Conservation (phyloP, 352 stramenopile species). For the Globisporangium ultimum region DNA sequence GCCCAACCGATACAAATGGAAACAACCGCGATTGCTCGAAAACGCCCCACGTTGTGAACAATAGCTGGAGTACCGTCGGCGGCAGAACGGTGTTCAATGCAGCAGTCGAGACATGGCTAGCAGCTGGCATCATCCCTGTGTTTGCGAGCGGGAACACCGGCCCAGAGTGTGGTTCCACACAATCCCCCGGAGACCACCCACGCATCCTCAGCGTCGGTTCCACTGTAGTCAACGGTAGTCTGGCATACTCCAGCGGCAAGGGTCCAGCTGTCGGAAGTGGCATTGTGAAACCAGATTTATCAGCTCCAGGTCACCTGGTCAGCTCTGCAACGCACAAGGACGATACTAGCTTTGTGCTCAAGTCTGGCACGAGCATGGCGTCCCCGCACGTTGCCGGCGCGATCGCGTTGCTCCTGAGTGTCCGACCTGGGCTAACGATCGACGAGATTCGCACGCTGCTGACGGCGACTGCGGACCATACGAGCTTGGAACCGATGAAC, state of each 20-base stretch:
- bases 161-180: slow-evolving; percentile 22
- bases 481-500: slow-evolving; percentile 6
- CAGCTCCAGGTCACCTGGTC: slow-evolving; percentile 30
- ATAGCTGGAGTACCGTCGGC: slow-evolving; percentile 41
- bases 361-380: slow-evolving; percentile 62
- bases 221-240: slow-evolving; percentile 25
- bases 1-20: slow-evolving; percentile 49
- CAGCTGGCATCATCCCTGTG: slow-evolving; percentile 46
- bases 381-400: slow-evolving; percentile 41
- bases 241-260: slow-evolving; percentile 38
- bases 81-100: slow-evolving; percentile 33
- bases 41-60: slow-evolving; percentile 50
- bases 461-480: slow-evolving; percentile 13
- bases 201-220: slow-evolving; percentile 36
- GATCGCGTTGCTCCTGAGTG: slow-evolving; percentile 44
- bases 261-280: slow-evolving; percentile 28
- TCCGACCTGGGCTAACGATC: slow-evolving; percentile 25
- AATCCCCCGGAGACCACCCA: slow-evolving; percentile 34
- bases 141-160: slow-evolving; percentile 51
- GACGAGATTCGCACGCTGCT: slow-evolving; percentile 17
- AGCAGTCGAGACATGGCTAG: slow-evolving; percentile 37
- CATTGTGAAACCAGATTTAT: slow-evolving; percentile 41
- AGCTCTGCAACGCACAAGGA: slow-evolving; percentile 33
- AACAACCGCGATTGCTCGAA: slow-evolving; percentile 45
- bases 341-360: slow-evolving; percentile 28